Evolutionary conservation across 1,284 basidiomycete genomes (phyloP).

Genomic region (Ustilago lituana): DNA sequence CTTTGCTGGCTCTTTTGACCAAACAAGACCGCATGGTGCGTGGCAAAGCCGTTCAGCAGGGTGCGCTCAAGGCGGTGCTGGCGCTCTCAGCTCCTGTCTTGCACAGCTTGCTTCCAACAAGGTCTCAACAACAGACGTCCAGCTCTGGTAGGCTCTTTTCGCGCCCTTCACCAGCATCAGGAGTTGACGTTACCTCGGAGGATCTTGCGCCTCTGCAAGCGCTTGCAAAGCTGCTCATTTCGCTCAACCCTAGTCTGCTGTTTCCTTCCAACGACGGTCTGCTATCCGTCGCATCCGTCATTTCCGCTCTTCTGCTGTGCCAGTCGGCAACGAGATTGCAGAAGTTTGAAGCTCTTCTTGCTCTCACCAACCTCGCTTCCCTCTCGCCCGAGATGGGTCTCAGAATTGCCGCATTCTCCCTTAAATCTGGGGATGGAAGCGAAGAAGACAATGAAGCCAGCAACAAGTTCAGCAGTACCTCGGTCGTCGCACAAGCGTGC

Average conservation of each 20-base stretch:
- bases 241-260: conserved; percentile 85
- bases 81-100: conserved; percentile 68
- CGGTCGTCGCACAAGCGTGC: conserved; percentile 22
- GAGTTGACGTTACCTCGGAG: conserved; percentile 48
- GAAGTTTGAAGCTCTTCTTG: conserved; percentile 91
- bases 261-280: conserved; percentile 72
- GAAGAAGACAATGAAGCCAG: neutral
- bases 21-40: conserved; percentile 77
- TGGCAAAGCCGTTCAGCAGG: conserved; percentile 81
- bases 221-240: conserved; percentile 90
- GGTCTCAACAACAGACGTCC: neutral
- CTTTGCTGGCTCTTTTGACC: conserved; percentile 42
- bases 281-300: conserved; percentile 28
- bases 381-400: conserved; percentile 53
- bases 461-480: conserved; percentile 14
- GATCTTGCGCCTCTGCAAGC: conserved; percentile 82
- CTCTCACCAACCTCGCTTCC: conserved; percentile 92
- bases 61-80: conserved; percentile 79
- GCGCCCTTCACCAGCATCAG: neutral
- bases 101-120: conserved; percentile 1
- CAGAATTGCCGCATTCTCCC: conserved; percentile 65
- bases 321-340: conserved; percentile 77
- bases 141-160: conserved; percentile 8
- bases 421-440: neutral
- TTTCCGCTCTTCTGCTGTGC: conserved; percentile 43